These are phyloP conservation scores for Monosporascus sp. DNA, from an alignment of 2,329 filamentous ascomycete species.

Conservation along the genomic window DNA sequence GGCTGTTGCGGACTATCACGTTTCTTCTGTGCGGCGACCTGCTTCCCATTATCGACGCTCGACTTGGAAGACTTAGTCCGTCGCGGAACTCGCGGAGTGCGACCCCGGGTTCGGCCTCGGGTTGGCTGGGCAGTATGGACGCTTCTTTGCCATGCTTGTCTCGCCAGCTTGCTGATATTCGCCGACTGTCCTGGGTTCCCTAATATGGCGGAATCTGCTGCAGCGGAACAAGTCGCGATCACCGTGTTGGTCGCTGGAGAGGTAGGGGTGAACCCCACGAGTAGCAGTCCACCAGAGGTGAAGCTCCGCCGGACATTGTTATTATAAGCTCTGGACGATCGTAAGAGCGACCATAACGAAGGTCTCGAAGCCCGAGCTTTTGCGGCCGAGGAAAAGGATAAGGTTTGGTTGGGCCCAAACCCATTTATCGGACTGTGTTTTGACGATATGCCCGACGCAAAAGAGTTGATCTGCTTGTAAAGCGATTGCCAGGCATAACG, in stretches of 20 bases:
- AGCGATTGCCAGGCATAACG: slow-evolving; percentile 24
- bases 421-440: slow-evolving; percentile 14
- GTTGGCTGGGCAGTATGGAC: slow-evolving; percentile 18
- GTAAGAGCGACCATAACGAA: slow-evolving; percentile 21
- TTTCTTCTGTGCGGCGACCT: slow-evolving; percentile 13
- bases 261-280: slow-evolving; percentile 39
- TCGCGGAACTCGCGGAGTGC: slow-evolving; percentile 14
- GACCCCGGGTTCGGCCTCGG: slow-evolving; percentile 10
- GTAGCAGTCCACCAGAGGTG: slow-evolving; percentile 48
- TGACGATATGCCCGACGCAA: slow-evolving; percentile 17
- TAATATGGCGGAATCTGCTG: slow-evolving; percentile 30
- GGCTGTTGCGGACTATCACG: slow-evolving; percentile 8
- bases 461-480: slow-evolving; percentile 21
- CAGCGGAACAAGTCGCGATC: slow-evolving; percentile 33
- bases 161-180: slow-evolving; percentile 29
- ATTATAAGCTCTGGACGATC: slow-evolving; percentile 24
- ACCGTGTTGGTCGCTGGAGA: slow-evolving; percentile 32
- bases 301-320: slow-evolving; percentile 44
- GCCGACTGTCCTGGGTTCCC: slow-evolving; percentile 22
- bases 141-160: slow-evolving; percentile 31
- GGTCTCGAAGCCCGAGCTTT: slow-evolving; percentile 17
- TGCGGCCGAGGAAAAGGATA: slow-evolving; percentile 13
- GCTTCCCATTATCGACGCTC: slow-evolving; percentile 14
- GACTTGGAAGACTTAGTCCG: slow-evolving; percentile 28
- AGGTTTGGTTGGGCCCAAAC: slow-evolving; percentile 13